Evolutionary conservation across 176 grass and related monocot genomes (phyloP), one percentile per base, ranked within the genome.

Genomic region (Oryza meridionalis): DNA sequence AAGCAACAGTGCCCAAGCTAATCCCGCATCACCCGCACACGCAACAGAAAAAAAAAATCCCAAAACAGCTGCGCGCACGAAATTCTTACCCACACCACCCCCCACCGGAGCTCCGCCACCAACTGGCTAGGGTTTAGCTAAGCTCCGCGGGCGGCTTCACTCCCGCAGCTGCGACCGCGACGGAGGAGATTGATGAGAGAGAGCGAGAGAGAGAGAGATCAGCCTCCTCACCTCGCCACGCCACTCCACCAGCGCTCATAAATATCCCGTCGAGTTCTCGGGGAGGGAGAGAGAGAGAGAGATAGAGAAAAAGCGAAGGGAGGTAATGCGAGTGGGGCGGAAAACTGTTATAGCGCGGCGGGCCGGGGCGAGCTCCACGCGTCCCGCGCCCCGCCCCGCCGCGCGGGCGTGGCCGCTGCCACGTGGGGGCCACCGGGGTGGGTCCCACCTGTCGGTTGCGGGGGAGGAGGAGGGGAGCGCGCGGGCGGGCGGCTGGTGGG

Each of bases 261-360:
- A 83, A 83, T 88, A 61, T 84, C 81, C 81, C 68, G 85, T 70
- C 50, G 29, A 69, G 86, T 26, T 26, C 61, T 61, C 73, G 70
- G 62, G 15, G 53, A 24, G 72, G 0, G 21, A 5, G 7, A 51
- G 9, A 15, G 44, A 9, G 22, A 59, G 19, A 15, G 0, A 35
- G 0, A 0, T 0, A 33, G 32, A 33, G 33, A 35, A 47, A 64
- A 14, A 66, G 33, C 13, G 47, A 9, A 69, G 40, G 77, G 2
- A 81, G 24, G 72, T 53, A 33, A 26, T 11, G 83, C 53, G 53
- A 44, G 72, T 45, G 72, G 71, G 32, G 16, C 50, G 24, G 61
- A 2, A 13, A 22, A 35, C 67, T 55, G 64, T 81, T 81, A 38
- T 68, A 65, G 77, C 21, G 59, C 26, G 72, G 78, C 66, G 90